Base-by-base conservation (phyloP, 2,329 filamentous ascomycete genomes). In the Aspergillus latus region DNA sequence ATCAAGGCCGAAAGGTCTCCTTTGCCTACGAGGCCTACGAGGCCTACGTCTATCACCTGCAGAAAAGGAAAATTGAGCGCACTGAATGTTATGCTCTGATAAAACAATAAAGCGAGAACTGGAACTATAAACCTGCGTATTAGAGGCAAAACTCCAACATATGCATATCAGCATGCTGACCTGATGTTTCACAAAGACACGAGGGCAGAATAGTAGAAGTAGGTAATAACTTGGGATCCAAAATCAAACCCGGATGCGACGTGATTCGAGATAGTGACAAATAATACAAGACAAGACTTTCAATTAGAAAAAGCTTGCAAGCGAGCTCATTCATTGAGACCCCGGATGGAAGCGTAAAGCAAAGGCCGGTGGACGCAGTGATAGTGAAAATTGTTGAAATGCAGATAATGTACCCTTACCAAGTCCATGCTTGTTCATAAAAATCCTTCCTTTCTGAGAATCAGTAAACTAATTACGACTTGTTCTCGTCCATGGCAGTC, bases 401-500 rank as follows among this genome's bases (percentile, higher is more conserved):
- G 57, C 50, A 47, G 7, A 57, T 48, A 57, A 58, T 60, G 51
- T 59, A 54, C n/a, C 44, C 7, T 47, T 32, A 30, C 58, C 49
- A 54, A 43, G 21, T 54, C 50, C 57, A 54, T 45, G 42, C 52
- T 44, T 49, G 48, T 54, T 49, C 21, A 21, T 21, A 26, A 52
- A 29, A 10, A 30, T 28, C 52, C 39, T 55, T 34, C 43, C 50
- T 43, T 30, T 39, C 15, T 46, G 16, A 45, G n/a, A 42, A n/a
- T 34, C 10, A 21, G 9, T 46, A 29, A 47, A 34, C 16, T 34
- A 37, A 52, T 40, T 62, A 66, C 37, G 56, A 28, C 49, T 67
- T 67, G n/a, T 52, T 59, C 44, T 62, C 58, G 45, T 67, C 58
- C 50, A 67, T 64, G 2, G 53, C 54, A 43, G 58, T 34, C 6